Base-by-base conservation (phyloP, 2,329 filamentous ascomycete genomes). In the Apiospora sp. region DNA sequence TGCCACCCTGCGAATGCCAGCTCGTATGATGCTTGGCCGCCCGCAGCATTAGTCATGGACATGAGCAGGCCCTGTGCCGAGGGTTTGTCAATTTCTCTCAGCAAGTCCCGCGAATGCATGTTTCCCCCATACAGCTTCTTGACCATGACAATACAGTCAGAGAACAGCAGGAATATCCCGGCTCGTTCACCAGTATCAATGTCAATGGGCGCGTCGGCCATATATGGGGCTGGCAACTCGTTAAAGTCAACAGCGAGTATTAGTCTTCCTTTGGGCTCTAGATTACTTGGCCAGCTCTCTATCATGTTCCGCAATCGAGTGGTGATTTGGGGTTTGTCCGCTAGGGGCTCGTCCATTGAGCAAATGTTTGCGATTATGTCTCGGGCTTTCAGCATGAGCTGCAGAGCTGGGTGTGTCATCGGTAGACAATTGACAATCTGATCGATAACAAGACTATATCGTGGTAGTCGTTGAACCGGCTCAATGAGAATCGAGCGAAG, bases 291-390 rank as follows among this genome's bases (percentile, higher is more conserved):
- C 94, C 94, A 97, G 67, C 88, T 90, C 77, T 94, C 91, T 58
- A 97, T 89, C 81, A 96, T 89, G 75, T 92, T 92, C 75, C 92
- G 92, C 68, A 98, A 85, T 58, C 93, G 91, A 76, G 91, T 92
- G 46, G 92, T 89, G 64, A 94, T 87, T 76, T 94, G 93, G 13
- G 92, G 91, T 76, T 94, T 93, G 78, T 94, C 92, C 3, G 86
- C 89, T 77, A 82, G 86, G 78, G 78, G 93, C 80, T 84, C 93
- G 78, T 98, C 96, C 84, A 98, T 92, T 22, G 96, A 97, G 82
- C 96, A 99, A 61, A 99, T 99, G 71, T 97, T 96, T 27, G 95
- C 95, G 76, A 99, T 95, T 71, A 98, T 93, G 81, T 98, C 96
- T 76, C 96, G 90, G 0, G 96, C 95, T 80, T 94, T 95, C 58